Evolutionary conservation across 345 rosid genomes (phyloP), one percentile per base, ranked within the genome.

Genomic region (Ceriops tagal): DNA sequence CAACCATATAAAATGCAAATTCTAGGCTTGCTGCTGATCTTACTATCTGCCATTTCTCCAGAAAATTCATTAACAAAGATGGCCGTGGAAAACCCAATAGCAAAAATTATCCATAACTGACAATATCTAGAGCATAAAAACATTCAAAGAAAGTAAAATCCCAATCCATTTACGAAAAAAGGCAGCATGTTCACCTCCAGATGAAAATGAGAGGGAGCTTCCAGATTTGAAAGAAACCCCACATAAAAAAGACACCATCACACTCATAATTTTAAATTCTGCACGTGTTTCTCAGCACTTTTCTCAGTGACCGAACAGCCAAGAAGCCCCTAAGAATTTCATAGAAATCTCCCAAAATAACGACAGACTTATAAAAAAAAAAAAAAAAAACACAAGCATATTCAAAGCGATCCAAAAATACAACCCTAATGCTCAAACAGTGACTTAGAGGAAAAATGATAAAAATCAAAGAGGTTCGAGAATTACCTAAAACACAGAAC

Each of bases 401-500:
- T 66, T 75, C 71, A 70, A 43, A 66, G 53, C 55, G 67, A 76
- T 53, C 58, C 61, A 57, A 52, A 22, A 67, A 58, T 51, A 53
- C 39, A 70, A 57, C 62, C 60, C 61, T 49, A 43, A 26, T 1
- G 4, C 49, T 15, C 49, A 3, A 43, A 43, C 15, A 43, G 49
- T 13, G 18, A 62, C 39, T 15, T 11, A 16, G 5, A 4, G 3
- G 31, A 21, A 10, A 10, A 53, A 64, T 2, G 5, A 51, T 8
- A 19, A 67, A 24, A 66, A 34, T 51, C 22, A 46, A 0, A 37
- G 11, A 73, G 73, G 68, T 61, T 26, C 71, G 59, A 26, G 32
- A 62, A 61, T 82, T 76, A 85, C 88, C 86, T 43, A 61, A 60
- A 65, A 78, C 60, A 63, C 68, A 71, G 70, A 65, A 74, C 58